Percentiles rank a stretch among this genome's conserved stretches.
Conservation (phyloP, 768 basidiomycete genomes). For the Lyophyllum decastes region DNA sequence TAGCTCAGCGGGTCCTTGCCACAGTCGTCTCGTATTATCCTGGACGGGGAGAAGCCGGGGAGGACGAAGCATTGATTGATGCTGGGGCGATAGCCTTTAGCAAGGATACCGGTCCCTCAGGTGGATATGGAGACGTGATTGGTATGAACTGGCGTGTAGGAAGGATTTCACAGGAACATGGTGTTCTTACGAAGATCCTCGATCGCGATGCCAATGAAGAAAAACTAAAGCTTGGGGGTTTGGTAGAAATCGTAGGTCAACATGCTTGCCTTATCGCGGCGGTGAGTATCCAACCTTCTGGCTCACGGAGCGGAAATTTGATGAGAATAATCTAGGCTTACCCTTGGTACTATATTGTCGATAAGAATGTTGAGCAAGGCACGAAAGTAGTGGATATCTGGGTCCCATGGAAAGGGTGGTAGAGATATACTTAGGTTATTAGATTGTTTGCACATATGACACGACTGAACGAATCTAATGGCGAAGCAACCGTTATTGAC, state of each 20-base stretch:
- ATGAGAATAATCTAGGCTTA: constrained; percentile 40
- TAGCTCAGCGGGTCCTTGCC: constrained; percentile 70
- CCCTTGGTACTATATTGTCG: constrained; percentile 85
- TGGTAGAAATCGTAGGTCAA: constrained; percentile 77
- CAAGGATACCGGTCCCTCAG: constrained; percentile 78
- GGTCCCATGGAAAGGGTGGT: constrained; percentile 95
- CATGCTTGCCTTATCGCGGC: constrained; percentile 86
- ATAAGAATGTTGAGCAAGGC: constrained; percentile 52
- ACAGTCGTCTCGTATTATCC: constrained; percentile 84
- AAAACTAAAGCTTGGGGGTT: constrained; percentile 54
- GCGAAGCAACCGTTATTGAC: too few species aligned
- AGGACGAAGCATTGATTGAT: constrained; percentile 79
- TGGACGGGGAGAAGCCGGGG: constrained; percentile 56
- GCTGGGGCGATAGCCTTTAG: constrained; percentile 86
- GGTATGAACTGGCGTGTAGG: constrained; percentile 64
- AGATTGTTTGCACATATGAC: too few species aligned
- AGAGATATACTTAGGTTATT: constrained; percentile 11
- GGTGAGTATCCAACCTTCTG: constrained; percentile 23
- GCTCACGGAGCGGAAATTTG: background rate
- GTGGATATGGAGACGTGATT: constrained; percentile 72
- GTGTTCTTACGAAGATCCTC: constrained; percentile 49
- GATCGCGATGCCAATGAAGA: constrained; percentile 25
- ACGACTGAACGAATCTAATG: too few species aligned
- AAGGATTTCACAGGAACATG: constrained; percentile 80
- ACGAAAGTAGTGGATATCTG: constrained; percentile 74